phyloP scores from a whole-genome alignment of 306 rosid genomes.

The Ammopiptanthus mongolicus region DNA sequence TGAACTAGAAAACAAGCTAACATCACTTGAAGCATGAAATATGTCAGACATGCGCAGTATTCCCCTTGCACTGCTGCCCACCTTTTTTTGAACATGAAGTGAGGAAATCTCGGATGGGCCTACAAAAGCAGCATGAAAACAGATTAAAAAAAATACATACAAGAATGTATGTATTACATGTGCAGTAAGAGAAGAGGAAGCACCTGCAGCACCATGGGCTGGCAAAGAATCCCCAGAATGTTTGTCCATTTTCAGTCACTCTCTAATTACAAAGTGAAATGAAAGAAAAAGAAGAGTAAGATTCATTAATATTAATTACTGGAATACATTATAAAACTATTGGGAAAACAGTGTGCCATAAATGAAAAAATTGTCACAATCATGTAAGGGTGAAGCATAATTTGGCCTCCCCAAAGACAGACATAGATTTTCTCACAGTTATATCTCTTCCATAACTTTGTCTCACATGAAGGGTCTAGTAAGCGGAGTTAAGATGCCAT shows the following conservation, averaged over 20 bases:
- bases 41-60: constrained; percentile 32
- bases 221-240: constrained; percentile 35
- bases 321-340: background rate
- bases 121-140: constrained; percentile 27
- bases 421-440: background rate
- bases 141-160: background rate
- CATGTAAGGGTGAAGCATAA: background rate
- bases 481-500: background rate
- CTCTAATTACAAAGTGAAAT: constrained; percentile 23
- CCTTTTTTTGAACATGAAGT: constrained; percentile 30
- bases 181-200: constrained; percentile 12
- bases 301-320: background rate
- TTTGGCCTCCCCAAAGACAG: background rate
- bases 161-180: background rate
- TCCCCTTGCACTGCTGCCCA: constrained; percentile 61
- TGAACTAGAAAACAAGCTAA: constrained; percentile 77
- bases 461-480: background rate
- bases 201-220: constrained; percentile 45
- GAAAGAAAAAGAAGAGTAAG: constrained; percentile 20
- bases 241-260: constrained; percentile 51
- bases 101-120: constrained; percentile 44
- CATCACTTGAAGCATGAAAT: constrained; percentile 58
- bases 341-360: background rate
- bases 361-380: constrained; percentile 4
- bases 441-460: background rate